Percentiles rank a stretch among this genome's conserved stretches.
These are phyloP conservation scores for Canavalia gladiata DNA, from an alignment of 306 rosid genomes.

Conservation along the genomic window DNA sequence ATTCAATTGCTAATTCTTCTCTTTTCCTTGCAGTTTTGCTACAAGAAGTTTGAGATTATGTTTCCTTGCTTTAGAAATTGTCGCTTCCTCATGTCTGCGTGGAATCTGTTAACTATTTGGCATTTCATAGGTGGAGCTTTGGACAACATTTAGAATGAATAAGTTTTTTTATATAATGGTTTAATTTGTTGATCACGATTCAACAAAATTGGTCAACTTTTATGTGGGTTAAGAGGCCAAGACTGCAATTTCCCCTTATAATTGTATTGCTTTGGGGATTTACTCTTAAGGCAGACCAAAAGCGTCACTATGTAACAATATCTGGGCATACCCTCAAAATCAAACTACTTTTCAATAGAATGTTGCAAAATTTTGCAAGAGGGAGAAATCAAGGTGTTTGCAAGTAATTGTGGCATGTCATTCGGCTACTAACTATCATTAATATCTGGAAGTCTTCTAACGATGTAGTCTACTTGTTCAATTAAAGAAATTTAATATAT, in stretches of 20 bases:
- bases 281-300: neutral
- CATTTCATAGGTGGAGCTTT: constrained; percentile 13
- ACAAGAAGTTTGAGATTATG: constrained; percentile 8
- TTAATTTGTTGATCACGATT: constrained; percentile 19
- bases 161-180: constrained; percentile 23
- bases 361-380: neutral
- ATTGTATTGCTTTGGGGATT: neutral
- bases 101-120: constrained; percentile 19
- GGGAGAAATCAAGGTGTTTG: neutral
- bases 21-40: constrained; percentile 23
- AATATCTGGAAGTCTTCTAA: too few relatives aligned
- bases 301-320: constrained; percentile 13
- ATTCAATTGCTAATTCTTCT: constrained; percentile 6
- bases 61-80: constrained; percentile 17
- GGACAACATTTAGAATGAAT: constrained; percentile 27
- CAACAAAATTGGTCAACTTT: constrained; percentile 13
- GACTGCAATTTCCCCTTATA: neutral
- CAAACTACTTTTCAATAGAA: neutral
- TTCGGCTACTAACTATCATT: too few relatives aligned
- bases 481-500: neutral
- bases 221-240: constrained; percentile 12
- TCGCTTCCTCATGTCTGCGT: constrained; percentile 3
- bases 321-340: neutral
- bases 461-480: neutral
- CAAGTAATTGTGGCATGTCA: neutral